Evolutionary conservation across 225 moss, liverwort and hornwort genomes (phyloP), one percentile per base, ranked within the genome.

Genomic region (Marchantia polymorpha): DNA sequence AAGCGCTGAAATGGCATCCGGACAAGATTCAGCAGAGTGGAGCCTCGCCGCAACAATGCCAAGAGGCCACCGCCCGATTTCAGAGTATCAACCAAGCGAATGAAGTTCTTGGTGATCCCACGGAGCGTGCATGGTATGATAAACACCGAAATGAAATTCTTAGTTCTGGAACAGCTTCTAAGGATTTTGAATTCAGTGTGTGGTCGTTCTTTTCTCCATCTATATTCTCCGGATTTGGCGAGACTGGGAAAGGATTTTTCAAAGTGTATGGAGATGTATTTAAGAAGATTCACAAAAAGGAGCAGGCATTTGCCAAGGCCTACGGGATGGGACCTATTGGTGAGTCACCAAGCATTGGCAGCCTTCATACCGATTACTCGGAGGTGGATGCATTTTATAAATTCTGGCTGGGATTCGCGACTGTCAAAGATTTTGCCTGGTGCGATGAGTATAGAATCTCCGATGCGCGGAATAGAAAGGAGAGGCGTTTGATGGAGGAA

Each of bases 1-100:
- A 89, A 87, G 99, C 95, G 14, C 87, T 99, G 90, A 99, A 91
- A 81, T 99, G 95, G 99, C 99, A 99, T 74, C 99, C 99, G 54
- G 99, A 99, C 83, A 99, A 99, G 86, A 88, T 99, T 67, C 99
- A 99, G 81, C 99, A 99, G 81, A 93, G 93, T 50, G 99, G 95
- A 55, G 97, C 91, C 22, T 81, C 85, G 58, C 54, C 87, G 3
- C 84, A 92, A 20, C 88, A 88, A 52, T 91, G 89, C 29, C 87
- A 95, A 81, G 85, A 89, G 81, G 95, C 99, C 19, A 99, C 99
- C 3, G 86, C 81, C 60, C 85, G 90, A 74, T 99, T 99, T 69
- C 99, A 99, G 51, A 84, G 79, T 73, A 91, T 99, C 67, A 90
- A 84, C 47, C 95, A 92, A 23, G 99, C 99, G 0, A 95, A 95